Percentiles rank a stretch among this genome's conserved stretches.
These are phyloP conservation scores for Gyrodon lividus DNA, from an alignment of 768 basidiomycete genomes.

Conservation along the genomic window DNA sequence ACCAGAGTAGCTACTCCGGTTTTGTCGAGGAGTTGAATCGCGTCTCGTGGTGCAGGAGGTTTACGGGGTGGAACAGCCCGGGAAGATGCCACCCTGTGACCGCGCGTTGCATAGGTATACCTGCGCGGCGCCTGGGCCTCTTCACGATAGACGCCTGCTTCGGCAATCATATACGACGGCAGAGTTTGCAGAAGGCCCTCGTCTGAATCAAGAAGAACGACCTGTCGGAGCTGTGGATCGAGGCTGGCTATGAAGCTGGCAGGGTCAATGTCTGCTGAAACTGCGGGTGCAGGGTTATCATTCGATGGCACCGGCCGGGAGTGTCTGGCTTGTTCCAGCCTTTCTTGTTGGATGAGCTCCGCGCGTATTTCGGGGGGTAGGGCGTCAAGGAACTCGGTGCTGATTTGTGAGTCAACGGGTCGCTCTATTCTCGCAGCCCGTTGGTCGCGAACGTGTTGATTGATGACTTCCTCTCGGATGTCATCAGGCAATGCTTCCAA, in stretches of 20 bases:
- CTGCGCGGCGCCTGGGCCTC: slow-evolving; percentile 39
- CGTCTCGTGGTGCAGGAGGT: slow-evolving; percentile 66
- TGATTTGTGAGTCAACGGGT: slow-evolving; percentile 85
- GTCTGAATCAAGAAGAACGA: slow-evolving; percentile 87
- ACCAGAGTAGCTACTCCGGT: slow-evolving; percentile 84
- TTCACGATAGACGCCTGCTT: slow-evolving; percentile 73
- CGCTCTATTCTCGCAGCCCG: slow-evolving; percentile 73
- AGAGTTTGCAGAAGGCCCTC: slow-evolving; percentile 80
- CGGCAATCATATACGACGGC: slow-evolving; percentile 84
- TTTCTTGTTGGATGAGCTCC: slow-evolving; percentile 95
- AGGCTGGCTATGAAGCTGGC: slow-evolving; percentile 91
- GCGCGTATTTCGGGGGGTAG: slow-evolving; percentile 95
- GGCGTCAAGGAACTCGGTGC: slow-evolving; percentile 92
- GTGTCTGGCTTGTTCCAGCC: slow-evolving; percentile 73
- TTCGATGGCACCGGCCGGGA: slow-evolving; percentile 33
- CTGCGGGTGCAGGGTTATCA: slow-evolving; percentile 32
- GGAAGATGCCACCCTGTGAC: slow-evolving; percentile 23
- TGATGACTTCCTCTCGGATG: slow-evolving; percentile 97
- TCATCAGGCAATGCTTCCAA: slow-evolving; percentile 97
- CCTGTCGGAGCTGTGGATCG: slow-evolving; percentile 84
- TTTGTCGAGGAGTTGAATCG: slow-evolving; percentile 92
- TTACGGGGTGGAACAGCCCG: slow-evolving; percentile 44
- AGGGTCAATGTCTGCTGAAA: slow-evolving; percentile 75
- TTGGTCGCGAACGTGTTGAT: slow-evolving; percentile 94
- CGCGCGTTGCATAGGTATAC: slow-evolving; percentile 31